These are phyloP conservation scores for Diaporthe citriasiana DNA, from an alignment of 2,329 filamentous ascomycete genomes.

Conservation along the genomic window DNA sequence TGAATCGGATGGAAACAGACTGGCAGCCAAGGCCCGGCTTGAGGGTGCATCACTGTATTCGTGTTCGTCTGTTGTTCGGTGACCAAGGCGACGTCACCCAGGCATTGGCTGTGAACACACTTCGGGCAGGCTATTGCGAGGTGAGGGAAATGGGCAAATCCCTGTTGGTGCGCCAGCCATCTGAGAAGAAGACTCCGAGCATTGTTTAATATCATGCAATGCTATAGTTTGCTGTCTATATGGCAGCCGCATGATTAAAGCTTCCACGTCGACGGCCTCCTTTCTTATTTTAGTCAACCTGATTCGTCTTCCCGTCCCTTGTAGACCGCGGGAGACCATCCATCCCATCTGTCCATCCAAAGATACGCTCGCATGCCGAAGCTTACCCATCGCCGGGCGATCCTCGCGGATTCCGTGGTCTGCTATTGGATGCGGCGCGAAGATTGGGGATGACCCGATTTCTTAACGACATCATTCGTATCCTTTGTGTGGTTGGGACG, in stretches of 20 bases:
- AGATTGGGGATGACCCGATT: neutral
- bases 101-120: neutral
- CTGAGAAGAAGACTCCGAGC: neutral
- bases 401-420: neutral
- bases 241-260: constrained; percentile 14
- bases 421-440: constrained; percentile 10
- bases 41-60: constrained; percentile 15
- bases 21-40: neutral
- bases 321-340: neutral
- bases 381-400: constrained; percentile 7
- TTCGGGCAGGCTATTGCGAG: constrained; percentile 23
- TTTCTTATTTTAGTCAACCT: constrained; percentile 21
- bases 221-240: constrained; percentile 13
- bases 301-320: neutral
- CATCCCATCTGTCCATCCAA: constrained; percentile 13
- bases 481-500: neutral
- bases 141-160: constrained; percentile 11
- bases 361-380: neutral
- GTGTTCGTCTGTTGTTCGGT: constrained; percentile 23
- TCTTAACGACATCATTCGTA: neutral
- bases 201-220: constrained; percentile 25
- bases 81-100: constrained; percentile 15
- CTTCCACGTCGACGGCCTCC: constrained; percentile 22
- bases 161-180: constrained; percentile 2
- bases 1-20: constrained; percentile 3